These are phyloP conservation scores for Salix purpurea DNA, from an alignment of 345 rosid genomes.

Conservation along the genomic window DNA sequence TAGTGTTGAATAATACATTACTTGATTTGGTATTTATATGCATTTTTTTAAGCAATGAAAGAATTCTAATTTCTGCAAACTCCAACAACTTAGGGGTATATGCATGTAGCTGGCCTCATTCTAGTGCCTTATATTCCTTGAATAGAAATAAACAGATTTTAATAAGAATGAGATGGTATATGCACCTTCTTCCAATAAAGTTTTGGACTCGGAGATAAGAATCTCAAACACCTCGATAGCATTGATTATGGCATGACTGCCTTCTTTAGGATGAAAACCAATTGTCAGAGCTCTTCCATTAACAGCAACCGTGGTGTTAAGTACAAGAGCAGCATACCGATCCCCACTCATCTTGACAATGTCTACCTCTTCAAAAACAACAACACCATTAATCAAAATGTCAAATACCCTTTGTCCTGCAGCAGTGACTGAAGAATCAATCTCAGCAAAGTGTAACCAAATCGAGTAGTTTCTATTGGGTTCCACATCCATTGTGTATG, in stretches of 20 bases:
- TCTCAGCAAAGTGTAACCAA: conserved; percentile 97
- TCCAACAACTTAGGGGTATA: not conserved
- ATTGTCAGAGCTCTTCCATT: conserved; percentile 77
- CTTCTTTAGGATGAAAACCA: conserved; percentile 61
- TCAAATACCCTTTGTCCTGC: conserved; percentile 78
- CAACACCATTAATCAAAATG: conserved; percentile 67
- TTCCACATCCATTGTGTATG: conserved; percentile 75
- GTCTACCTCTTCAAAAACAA: conserved; percentile 53
- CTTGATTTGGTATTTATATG: too few species aligned
- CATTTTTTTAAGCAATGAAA: too few species aligned
- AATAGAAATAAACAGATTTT: not conserved
- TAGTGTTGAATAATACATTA: too few species aligned
- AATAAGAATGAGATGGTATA: not conserved
- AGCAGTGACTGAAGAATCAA: conserved; percentile 56
- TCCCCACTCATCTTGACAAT: conserved; percentile 62
- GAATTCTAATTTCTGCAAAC: too few species aligned
- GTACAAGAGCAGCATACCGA: conserved; percentile 66
- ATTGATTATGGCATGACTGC: conserved; percentile 63
- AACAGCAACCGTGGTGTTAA: conserved; percentile 69
- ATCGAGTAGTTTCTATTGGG: conserved; percentile 85
- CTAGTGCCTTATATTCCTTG: not conserved
- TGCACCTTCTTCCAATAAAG: conserved; percentile 77
- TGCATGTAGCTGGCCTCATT: not conserved
- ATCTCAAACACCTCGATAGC: conserved; percentile 92
- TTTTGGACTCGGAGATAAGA: conserved; percentile 61